These are phyloP conservation scores for Sorghum bicolor DNA, from an alignment of 176 grass and related monocot genomes.

Conservation along the genomic window DNA sequence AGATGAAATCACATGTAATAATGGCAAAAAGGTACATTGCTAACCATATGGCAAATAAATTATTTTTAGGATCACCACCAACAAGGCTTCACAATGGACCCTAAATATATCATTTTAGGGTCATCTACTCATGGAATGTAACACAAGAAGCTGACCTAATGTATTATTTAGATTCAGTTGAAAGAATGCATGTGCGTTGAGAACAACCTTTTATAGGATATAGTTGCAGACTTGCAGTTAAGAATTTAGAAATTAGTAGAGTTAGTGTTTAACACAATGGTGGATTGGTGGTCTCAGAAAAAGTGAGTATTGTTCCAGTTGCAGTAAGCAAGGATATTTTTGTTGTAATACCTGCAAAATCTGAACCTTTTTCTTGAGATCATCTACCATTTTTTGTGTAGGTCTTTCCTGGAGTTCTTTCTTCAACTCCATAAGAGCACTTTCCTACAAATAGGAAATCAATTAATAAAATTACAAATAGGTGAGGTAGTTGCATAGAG, in stretches of 20 bases:
- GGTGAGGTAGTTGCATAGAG: slow-evolving; percentile 10
- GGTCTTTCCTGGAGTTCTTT: slow-evolving; percentile 98
- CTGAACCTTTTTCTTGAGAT: slow-evolving; percentile 97
- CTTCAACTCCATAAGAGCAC: slow-evolving; percentile 63
- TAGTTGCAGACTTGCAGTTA: not conserved
- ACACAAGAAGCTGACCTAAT: slow-evolving; percentile 5
- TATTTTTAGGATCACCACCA: not conserved
- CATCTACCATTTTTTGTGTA: slow-evolving; percentile 83
- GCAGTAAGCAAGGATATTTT: not conserved
- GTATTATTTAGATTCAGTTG: not conserved
- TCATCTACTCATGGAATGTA: not conserved
- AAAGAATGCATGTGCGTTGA: not conserved
- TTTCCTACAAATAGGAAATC: slow-evolving; percentile 60
- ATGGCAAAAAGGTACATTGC: not conserved
- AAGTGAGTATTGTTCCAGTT: not conserved
- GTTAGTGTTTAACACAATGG: slow-evolving; percentile 3
- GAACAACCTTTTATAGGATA: not conserved
- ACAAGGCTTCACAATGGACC: not conserved
- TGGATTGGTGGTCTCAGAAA: not conserved
- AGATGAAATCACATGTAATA: not conserved
- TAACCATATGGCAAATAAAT: not conserved
- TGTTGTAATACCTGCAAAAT: slow-evolving; percentile 80
- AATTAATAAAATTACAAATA: slow-evolving; percentile 11
- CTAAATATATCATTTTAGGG: not conserved
- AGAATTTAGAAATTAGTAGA: not conserved